Conservation (phyloP, 1,139 yeast species). For the Blastobotrys aristatus region DNA sequence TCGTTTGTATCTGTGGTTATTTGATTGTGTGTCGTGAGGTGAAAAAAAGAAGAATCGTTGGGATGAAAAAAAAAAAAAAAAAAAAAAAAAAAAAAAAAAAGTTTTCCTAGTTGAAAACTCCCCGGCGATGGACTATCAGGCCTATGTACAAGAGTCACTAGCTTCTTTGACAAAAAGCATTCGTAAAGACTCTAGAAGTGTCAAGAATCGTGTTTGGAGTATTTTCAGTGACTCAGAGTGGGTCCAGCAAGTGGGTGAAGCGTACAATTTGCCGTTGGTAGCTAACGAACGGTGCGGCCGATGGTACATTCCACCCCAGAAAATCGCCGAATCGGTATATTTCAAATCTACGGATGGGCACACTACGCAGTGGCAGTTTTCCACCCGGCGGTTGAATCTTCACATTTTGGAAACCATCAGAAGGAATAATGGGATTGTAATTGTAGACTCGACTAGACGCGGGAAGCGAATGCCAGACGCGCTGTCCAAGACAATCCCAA, state of each 20-base stretch:
- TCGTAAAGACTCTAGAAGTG: constrained; percentile 50
- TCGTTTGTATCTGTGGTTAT: not conserved
- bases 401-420: constrained; percentile 54
- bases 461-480: constrained; percentile 88
- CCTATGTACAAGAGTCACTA: constrained; percentile 19
- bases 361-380: constrained; percentile 71
- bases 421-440: constrained; percentile 44
- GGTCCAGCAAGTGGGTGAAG: constrained; percentile 34
- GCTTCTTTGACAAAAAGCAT: constrained; percentile 30
- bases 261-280: constrained; percentile 34
- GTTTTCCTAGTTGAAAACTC: not conserved
- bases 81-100: not conserved
- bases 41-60: not conserved
- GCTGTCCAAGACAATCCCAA: constrained; percentile 76
- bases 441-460: constrained; percentile 81
- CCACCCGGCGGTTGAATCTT: constrained; percentile 64
- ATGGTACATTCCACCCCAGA: constrained; percentile 63
- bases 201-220: constrained; percentile 63
- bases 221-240: constrained; percentile 56
- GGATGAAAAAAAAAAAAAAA: not conserved
- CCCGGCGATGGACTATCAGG: constrained; percentile 6
- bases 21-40: constrained; percentile 2
- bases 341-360: constrained; percentile 94
- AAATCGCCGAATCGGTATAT: constrained; percentile 48
- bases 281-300: constrained; percentile 86